Percentiles rank a stretch among this genome's conserved stretches.
Evolutionary conservation across 768 basidiomycete genomes (phyloP).

Genomic region (Brasilioporus rufonigricans): DNA sequence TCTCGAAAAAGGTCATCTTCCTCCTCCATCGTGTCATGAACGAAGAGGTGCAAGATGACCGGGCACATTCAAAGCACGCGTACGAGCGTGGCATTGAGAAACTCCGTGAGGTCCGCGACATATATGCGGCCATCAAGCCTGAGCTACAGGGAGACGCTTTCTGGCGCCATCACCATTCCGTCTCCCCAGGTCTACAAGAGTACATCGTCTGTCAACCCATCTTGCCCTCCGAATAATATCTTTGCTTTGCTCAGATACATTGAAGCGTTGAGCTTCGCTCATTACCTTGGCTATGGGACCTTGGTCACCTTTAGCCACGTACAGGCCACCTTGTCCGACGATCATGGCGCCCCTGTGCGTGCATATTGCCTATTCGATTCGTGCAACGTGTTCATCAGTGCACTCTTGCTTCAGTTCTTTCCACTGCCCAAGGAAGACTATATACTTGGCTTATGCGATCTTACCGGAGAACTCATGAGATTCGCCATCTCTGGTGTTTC

Average conservation of each 20-base stretch:
- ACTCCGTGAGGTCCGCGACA: conserved; percentile 59
- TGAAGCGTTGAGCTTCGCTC: conserved; percentile 85
- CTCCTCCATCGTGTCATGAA: conserved; percentile 75
- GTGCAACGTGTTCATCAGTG: conserved; percentile 3
- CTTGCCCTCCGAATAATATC: conserved; percentile 17
- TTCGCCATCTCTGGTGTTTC: conserved; percentile 84
- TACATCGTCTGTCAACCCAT: conserved; percentile 11
- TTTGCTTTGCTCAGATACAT: conserved; percentile 55
- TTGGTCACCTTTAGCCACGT: conserved; percentile 70
- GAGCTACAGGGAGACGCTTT: conserved; percentile 69
- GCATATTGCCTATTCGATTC: conserved; percentile 2
- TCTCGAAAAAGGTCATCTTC: conserved; percentile 94
- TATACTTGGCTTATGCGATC: conserved; percentile 86
- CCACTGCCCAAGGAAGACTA: conserved; percentile 80
- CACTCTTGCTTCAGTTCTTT: conserved; percentile 68
- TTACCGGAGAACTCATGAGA: conserved; percentile 97
- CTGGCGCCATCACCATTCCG: conserved; percentile 73
- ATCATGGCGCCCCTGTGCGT: conserved; percentile 63
- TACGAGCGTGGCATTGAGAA: conserved; percentile 54
- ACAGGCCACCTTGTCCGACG: conserved; percentile 60
- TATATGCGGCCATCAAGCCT: conserved; percentile 59
- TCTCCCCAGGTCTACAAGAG: conserved; percentile 87
- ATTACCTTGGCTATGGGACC: conserved; percentile 71
- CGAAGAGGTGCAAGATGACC: conserved; percentile 34
- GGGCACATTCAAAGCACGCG: conserved; percentile 40